Conservation (phyloP, 1,139 yeast species). For the Zygosaccharomyces pseudobailii region DNA sequence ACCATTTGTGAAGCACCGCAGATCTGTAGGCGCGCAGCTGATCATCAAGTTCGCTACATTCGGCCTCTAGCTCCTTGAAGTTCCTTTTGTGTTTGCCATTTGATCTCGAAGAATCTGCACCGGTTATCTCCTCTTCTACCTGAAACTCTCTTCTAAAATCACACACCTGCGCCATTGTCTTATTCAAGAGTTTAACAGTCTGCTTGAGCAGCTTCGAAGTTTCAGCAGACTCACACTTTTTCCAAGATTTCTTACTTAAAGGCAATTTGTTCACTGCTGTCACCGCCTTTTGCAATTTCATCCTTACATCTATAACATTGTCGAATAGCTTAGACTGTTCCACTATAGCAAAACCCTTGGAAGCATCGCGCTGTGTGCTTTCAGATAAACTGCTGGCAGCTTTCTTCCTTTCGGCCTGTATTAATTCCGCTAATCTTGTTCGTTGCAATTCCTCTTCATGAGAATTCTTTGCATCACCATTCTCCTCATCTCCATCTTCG, state of each 20-base stretch:
- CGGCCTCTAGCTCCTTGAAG: slow-evolving; percentile 43
- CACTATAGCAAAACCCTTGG: slow-evolving; percentile 77
- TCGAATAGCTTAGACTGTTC: slow-evolving; percentile 77
- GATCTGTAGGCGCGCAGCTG: slow-evolving; percentile 54
- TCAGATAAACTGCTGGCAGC: slow-evolving; percentile 60
- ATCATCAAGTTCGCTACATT: slow-evolving; percentile 47
- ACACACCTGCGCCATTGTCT: slow-evolving; percentile 30
- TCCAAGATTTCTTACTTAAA: slow-evolving; percentile 37
- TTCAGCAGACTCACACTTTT: slow-evolving; percentile 37
- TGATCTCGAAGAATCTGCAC: slow-evolving; percentile 1
- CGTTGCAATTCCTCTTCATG: slow-evolving; percentile 37
- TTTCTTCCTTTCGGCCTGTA: slow-evolving; percentile 60
- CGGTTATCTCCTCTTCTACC: slow-evolving; percentile 37
- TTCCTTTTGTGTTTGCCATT: slow-evolving; percentile 46
- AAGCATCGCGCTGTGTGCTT: slow-evolving; percentile 69
- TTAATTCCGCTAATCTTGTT: slow-evolving; percentile 47
- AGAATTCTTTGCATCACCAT: slow-evolving; percentile 22
- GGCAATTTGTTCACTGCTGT: slow-evolving; percentile 64
- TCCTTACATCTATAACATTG: slow-evolving; percentile 70
- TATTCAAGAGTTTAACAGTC: slow-evolving; percentile 29
- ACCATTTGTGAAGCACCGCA: slow-evolving; percentile 79
- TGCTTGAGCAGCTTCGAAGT: slow-evolving; percentile 31
- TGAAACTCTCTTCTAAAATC: slow-evolving; percentile 43
- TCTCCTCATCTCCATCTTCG: slow-evolving; percentile 35
- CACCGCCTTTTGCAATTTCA: slow-evolving; percentile 78